Base-by-base conservation (phyloP, 2,329 filamentous ascomycete genomes). In the Aspergillus tanneri region DNA sequence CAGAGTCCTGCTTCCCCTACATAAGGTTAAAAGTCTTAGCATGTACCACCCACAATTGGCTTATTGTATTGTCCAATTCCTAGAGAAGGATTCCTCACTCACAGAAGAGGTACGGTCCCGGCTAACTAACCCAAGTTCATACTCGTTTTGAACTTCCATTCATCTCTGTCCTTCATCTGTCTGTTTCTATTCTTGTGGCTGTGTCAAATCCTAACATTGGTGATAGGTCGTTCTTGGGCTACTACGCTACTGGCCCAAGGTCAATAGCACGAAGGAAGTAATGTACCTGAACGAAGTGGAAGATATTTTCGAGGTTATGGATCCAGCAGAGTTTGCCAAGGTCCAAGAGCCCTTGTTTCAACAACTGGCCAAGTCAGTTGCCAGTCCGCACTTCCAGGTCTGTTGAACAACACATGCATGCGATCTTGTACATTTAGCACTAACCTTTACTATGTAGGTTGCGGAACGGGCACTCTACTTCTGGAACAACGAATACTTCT, bases 401-500 rank as follows among this genome's bases (percentile, higher is more conserved):
- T 36, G 71, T 58, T 18, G 11, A 16, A 28, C 35, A n/a, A n/a
- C n/a, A n/a, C 14, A 11, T 2, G 7, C 36, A 12, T 4, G 6
- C 34, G 3, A 21, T 10, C 4, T 35, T 12, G 45, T 52, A 11
- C 8, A 24, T 35, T 22, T 21, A 16, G 53, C 39, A 52, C 60
- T 53, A 56, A 51, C 45, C 5, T 8, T 46, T 32, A n/a, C 19
- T 30, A 14, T 35, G 25, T 53, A 84, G 81, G 93, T 99, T 49
- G 93, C 93, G 14, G 93, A 99, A 74, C 85, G 93, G 57, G 93
- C 93, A 4, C 80, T 99, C 22, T 99, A 99, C 75, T 99, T 99
- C 77, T 99, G 93, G 93, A 99, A 99, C 78, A 99, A 99, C 66
- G 93, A 99, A 71, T 99, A 99, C 71, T 99, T 99, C 75, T 99